Evolutionary conservation across 352 stramenopile species (phyloP), one percentile per base, ranked within the genome.

Genomic region (Lagenidium giganteum): DNA sequence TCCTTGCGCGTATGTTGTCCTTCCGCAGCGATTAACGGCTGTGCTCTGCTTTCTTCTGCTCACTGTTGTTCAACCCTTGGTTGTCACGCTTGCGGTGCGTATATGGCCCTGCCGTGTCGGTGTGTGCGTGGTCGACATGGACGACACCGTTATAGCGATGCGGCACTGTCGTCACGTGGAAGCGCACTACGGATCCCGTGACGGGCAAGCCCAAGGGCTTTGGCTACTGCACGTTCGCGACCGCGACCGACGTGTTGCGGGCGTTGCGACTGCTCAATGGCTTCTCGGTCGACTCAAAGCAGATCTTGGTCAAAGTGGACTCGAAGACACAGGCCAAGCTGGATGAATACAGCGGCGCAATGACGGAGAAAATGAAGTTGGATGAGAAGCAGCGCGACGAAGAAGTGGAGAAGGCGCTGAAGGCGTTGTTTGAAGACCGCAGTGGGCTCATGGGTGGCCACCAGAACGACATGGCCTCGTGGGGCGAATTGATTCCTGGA

Each of bases 241-340:
- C 30, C 1, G 40, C 61, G 8, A 35, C 48, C n/a, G 67, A 76
- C 21, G 63, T 67, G 36, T 40, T 70, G 20, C 65, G 67, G n/a
- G 67, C 67, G 28, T 41, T 76, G 31, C 63, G 64, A 12, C 50
- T 80, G 12, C 52, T 80, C 26, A 65, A 70, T 21, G 54, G 61
- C 17, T 71, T 74, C 27, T 59, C 59, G 11, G 37, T 80, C 17
- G 64, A 63, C 34, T 73, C 64, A 23, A 66, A 54, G 14, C 54
- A 69, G 51, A 70, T 80, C 25, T 26, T 76, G 30, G 30, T 74
- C 28, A 68, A 69, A 38, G 61, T 64, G 13, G 67, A 80, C 31
- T 42, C 47, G 3, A 70, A 67, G 28, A 61, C 51, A 3, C 57
- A 71, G n/a, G 36, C 37, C 13, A 57, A 68, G 35, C 35, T 80